phyloP scores from a whole-genome alignment of 1,284 basidiomycete species.

The Trametes pubescens region DNA sequence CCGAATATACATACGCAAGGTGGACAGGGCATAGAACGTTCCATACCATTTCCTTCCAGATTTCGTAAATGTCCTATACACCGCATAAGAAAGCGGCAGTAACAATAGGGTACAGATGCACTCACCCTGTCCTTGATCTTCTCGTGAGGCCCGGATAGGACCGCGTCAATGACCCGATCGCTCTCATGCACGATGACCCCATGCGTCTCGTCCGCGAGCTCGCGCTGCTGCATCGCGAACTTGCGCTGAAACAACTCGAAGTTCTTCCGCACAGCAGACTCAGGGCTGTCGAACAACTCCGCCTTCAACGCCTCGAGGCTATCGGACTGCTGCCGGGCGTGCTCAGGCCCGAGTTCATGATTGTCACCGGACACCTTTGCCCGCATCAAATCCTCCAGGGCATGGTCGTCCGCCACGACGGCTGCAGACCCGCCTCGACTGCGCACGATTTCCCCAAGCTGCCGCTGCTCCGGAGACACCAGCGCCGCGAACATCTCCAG shows the following conservation, averaged over 20 bases:
- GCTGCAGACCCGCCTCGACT: too few species aligned
- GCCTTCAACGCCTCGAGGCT: background rate
- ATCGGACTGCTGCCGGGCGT: background rate
- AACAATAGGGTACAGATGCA: too few species aligned
- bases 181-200: slow-evolving; percentile 33
- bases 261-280: slow-evolving; percentile 37
- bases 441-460: slow-evolving; percentile 12
- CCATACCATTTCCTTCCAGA: slow-evolving; percentile 45
- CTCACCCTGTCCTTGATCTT: slow-evolving; percentile 38
- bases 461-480: slow-evolving; percentile 11
- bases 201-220: slow-evolving; percentile 36
- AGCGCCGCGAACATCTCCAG: slow-evolving; percentile 10
- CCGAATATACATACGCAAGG: background rate
- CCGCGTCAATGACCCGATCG: slow-evolving; percentile 38
- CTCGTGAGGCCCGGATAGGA: slow-evolving; percentile 39
- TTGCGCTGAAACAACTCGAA: slow-evolving; percentile 38
- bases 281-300: slow-evolving; percentile 11
- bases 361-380: too few species aligned
- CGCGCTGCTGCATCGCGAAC: slow-evolving; percentile 38
- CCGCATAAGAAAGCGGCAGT: too few species aligned
- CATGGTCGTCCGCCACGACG: too few species aligned
- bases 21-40: too few species aligned
- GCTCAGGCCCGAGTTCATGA: background rate
- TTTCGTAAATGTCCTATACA: slow-evolving; percentile 26
- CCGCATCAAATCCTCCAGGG: too few species aligned